Evolutionary conservation across 495 filamentous ascomycete species (phyloP), one percentile per base, ranked within the genome.

Genomic region (Penicillium riverlandense): DNA sequence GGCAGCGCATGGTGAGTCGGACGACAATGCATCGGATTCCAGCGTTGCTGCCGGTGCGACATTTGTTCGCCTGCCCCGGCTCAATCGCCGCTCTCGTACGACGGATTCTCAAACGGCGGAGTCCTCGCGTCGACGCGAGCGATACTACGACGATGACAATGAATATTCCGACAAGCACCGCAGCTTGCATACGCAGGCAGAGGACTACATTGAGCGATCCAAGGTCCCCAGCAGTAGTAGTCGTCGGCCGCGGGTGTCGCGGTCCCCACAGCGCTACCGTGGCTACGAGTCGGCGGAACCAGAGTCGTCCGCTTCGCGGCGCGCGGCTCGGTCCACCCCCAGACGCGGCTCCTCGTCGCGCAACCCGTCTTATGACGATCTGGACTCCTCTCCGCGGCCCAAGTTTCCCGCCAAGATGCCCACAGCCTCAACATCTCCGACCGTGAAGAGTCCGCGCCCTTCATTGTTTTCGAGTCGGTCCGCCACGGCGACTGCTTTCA

Each of bases 171-270:
- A 66, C 38, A 64, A 65, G 41, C 56, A 63, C 11, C 49, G 65
- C n/a, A 50, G 30, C n/a, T 48, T 54, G 41, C 40, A 43, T 7
- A 44, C 34, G 28, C 43, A 33, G 2, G 71, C 64, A 1, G 41
- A 52, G 29, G 57, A 72, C 29, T 70, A 76, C 37, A 73, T 76
- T 30, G 50, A 50, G 39, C 59, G 59, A 13, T 59, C 63, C 37
- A 61, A 55, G 39, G 43, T 64, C 35, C 22, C 22, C 22, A 55
- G 66, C 22, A 55, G 66, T 29, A 38, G 47, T 7, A 59, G 63
- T 15, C 38, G 46, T n/a, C 52, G 50, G 11, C 50, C 53, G 7
- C 57, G 55, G 34, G 14, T 51, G 7, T 63, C 62, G 15, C 59
- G 51, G 37, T 70, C 66, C 29, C 66, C 66, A 44, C 63, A 35